Percentiles rank a stretch among this genome's conserved stretches.
Evolutionary conservation across 169 alveolate genomes (phyloP).

Genomic region (Plasmodium vinckei): DNA sequence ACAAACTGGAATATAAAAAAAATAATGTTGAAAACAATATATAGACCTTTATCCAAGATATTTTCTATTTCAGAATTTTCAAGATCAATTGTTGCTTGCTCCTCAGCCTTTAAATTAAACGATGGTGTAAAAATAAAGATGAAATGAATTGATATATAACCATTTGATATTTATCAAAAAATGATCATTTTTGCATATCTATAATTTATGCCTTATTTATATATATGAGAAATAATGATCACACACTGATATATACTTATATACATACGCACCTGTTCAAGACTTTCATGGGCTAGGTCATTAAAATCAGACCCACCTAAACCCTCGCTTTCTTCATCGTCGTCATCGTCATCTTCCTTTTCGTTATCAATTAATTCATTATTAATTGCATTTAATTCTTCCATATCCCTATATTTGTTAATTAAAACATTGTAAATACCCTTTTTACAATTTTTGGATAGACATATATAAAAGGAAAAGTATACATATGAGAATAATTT

Average conservation of each 20-base stretch:
- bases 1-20: constrained; percentile 6
- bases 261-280: constrained; percentile 22
- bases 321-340: constrained; percentile 48
- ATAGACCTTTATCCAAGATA: constrained; percentile 58
- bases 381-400: constrained; percentile 34
- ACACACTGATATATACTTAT: not conserved
- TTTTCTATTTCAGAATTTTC: constrained; percentile 71
- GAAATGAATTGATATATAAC: not conserved
- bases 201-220: not conserved
- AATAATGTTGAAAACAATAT: constrained; percentile 10
- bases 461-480: not conserved
- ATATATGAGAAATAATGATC: not conserved
- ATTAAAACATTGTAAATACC: constrained; percentile 1
- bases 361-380: constrained; percentile 61
- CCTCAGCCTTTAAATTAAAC: constrained; percentile 47
- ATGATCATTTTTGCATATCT: not conserved
- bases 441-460: not conserved
- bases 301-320: constrained; percentile 29
- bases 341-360: constrained; percentile 65
- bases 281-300: constrained; percentile 61
- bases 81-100: constrained; percentile 65
- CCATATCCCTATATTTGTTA: constrained; percentile 35
- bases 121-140: not conserved
- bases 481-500: constrained; percentile 4
- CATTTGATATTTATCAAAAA: not conserved